Conservation (phyloP, 78 protist genomes). For the Emiliania huxleyi region DNA sequence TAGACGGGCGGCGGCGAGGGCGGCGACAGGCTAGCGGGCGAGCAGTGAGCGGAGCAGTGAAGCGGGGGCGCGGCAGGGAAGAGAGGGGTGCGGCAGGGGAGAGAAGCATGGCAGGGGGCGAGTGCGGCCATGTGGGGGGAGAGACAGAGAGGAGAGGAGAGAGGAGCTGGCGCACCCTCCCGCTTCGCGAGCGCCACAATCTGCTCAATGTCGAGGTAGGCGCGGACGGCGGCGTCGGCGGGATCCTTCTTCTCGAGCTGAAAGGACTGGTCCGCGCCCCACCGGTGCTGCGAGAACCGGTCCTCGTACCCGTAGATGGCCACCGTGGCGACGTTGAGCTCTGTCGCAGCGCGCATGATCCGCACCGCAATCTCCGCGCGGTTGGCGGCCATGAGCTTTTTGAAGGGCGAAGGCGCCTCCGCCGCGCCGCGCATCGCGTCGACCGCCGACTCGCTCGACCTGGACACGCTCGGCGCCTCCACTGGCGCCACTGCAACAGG, state of each 20-base stretch:
- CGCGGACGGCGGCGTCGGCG: slow-evolving; percentile 29
- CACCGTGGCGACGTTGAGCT: slow-evolving; percentile 50
- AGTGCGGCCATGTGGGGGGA: too few relatives aligned
- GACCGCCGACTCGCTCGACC: too few relatives aligned
- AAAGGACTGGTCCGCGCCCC: slow-evolving; percentile 69
- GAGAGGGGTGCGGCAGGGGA: too few relatives aligned
- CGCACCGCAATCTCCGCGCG: slow-evolving; percentile 68
- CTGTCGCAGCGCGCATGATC: slow-evolving; percentile 57
- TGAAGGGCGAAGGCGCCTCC: slow-evolving; percentile 23
- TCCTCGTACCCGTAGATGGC: slow-evolving; percentile 46
- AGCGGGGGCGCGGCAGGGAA: too few relatives aligned
- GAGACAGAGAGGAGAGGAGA: too few relatives aligned
- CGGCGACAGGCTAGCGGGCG: too few relatives aligned
- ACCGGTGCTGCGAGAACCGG: slow-evolving; percentile 4
- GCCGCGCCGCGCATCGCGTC: neutral
- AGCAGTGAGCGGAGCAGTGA: too few relatives aligned
- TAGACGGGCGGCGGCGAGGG: too few relatives aligned
- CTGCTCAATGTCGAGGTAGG: slow-evolving; percentile 64
- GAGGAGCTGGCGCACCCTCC: too few relatives aligned
- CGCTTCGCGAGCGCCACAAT: slow-evolving; percentile 58
- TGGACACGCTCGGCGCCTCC: too few relatives aligned
- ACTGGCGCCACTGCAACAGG: too few relatives aligned
- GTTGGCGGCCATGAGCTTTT: slow-evolving; percentile 58
- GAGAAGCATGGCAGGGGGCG: too few relatives aligned
- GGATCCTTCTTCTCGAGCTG: slow-evolving; percentile 40